phyloP scores from a whole-genome alignment of 148 eudicot genomes.

The Amaranthus cruentus region DNA sequence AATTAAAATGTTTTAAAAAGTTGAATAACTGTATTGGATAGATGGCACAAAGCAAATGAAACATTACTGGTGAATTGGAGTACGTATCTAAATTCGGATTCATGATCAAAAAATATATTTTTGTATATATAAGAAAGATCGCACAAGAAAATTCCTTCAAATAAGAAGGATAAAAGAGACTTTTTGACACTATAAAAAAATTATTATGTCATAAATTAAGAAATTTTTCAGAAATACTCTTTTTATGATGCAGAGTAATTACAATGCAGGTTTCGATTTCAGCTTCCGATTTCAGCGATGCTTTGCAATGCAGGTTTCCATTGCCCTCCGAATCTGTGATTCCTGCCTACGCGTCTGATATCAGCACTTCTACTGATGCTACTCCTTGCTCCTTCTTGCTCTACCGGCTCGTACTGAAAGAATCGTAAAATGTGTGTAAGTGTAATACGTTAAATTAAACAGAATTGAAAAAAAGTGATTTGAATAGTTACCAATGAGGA shows the following conservation, averaged over 20 bases:
- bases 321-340: conserved; percentile 29
- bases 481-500: neutral
- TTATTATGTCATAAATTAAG: neutral
- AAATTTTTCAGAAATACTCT: neutral
- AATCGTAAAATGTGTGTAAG: neutral
- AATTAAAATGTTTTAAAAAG: too few relatives aligned
- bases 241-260: neutral
- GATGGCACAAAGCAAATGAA: too few relatives aligned
- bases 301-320: conserved; percentile 83
- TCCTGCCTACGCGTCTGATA: conserved; percentile 9
- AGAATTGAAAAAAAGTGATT: neutral
- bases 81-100: too few relatives aligned
- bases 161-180: too few relatives aligned
- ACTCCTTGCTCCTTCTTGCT: neutral
- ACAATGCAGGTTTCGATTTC: neutral
- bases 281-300: conserved; percentile 49
- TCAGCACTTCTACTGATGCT: neutral
- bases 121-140: too few relatives aligned
- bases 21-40: too few relatives aligned
- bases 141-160: too few relatives aligned
- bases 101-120: too few relatives aligned
- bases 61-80: too few relatives aligned
- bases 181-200: too few relatives aligned
- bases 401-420: neutral
- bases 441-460: too few relatives aligned